Conservation (phyloP, 495 filamentous ascomycete species). For the Chaetomium tenue region DNA sequence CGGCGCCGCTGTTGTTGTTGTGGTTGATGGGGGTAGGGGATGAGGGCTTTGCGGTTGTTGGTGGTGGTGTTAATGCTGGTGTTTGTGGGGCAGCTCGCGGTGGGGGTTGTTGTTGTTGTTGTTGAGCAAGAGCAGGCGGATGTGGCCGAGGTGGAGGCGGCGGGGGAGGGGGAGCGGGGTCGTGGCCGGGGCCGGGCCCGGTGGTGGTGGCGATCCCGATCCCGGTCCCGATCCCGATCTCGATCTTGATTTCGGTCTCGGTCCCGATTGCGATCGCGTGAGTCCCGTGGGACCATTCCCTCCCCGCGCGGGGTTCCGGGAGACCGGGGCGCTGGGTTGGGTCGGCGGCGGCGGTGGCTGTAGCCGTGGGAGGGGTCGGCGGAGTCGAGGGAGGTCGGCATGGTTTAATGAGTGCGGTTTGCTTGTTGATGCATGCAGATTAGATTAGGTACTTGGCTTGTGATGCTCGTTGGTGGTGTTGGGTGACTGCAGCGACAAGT, state of each 20-base stretch:
- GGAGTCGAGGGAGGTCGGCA: conserved; percentile 1
- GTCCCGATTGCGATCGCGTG: neutral
- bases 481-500: neutral
- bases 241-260: neutral
- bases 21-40: neutral
- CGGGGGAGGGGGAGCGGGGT: neutral
- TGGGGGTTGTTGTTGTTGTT: neutral
- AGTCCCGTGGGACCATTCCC: neutral
- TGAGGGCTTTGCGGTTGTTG: neutral
- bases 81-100: neutral
- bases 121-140: conserved; percentile 3
- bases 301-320: neutral
- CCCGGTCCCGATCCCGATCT: neutral
- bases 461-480: neutral
- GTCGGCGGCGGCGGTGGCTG: neutral
- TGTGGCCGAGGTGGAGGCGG: neutral
- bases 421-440: neutral
- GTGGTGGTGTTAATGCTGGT: neutral
- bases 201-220: neutral
- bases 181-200: neutral
- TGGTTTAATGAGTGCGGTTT: neutral
- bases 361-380: neutral
- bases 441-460: neutral
- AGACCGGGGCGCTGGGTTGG: neutral
- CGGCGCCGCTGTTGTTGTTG: neutral